Conservation (phyloP, 768 basidiomycete species). For the Tylopilus plumbeoviolaceoides region DNA sequence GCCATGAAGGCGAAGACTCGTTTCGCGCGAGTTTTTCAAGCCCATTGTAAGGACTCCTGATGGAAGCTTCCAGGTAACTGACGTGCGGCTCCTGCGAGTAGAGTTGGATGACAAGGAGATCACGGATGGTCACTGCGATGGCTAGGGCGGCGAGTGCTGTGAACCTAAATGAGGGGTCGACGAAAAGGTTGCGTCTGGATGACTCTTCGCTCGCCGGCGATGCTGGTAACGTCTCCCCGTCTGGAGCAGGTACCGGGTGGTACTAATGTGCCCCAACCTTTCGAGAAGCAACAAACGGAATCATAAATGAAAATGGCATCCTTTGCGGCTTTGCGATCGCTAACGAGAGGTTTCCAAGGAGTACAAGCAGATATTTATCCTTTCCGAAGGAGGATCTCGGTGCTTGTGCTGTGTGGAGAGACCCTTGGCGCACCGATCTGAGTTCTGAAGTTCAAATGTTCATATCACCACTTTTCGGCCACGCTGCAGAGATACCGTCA, state of each 20-base stretch:
- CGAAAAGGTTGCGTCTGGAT: neutral
- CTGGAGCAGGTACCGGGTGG: constrained; percentile 8
- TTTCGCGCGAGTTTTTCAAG: constrained; percentile 23
- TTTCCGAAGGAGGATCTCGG: neutral
- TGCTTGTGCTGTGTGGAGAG: constrained; percentile 10
- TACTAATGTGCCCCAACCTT: constrained; percentile 9
- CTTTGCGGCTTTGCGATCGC: neutral
- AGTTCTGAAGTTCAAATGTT: no score
- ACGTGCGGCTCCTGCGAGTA: neutral
- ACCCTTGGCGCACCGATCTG: neutral
- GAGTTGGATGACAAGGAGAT: constrained; percentile 16
- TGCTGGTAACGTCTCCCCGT: constrained; percentile 15
- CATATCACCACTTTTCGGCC: neutral
- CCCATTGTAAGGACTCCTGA: constrained; percentile 21
- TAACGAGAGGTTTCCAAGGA: neutral
- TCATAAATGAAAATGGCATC: constrained; percentile 7
- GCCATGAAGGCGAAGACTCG: constrained; percentile 27
- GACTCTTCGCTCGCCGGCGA: neutral
- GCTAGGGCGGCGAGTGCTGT: constrained; percentile 16
- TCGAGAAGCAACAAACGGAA: neutral
- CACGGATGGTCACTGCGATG: constrained; percentile 17
- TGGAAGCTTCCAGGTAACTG: constrained; percentile 6
- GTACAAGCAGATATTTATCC: neutral
- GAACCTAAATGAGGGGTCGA: constrained; percentile 19
- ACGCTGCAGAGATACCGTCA: no score